Percentiles rank a stretch among this genome's conserved stretches.
phyloP scores from a whole-genome alignment of 2,329 filamentous ascomycete species.

The Orbilia brochopaga region DNA sequence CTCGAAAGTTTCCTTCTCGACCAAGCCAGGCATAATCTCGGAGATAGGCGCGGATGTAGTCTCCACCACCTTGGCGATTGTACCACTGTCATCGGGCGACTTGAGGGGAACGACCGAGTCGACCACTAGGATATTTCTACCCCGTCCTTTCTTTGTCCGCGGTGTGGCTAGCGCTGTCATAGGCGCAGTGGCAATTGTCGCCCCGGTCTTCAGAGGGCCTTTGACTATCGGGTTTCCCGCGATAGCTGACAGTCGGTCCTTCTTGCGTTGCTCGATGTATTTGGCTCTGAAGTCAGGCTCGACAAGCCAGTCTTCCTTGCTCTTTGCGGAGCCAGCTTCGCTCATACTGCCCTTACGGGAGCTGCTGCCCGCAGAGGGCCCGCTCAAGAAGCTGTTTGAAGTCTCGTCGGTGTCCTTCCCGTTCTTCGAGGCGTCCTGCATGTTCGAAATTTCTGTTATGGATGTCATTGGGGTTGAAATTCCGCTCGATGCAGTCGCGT shows the following conservation, averaged over 20 bases:
- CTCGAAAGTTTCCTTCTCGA: slow-evolving; percentile 52
- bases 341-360: slow-evolving; percentile 27
- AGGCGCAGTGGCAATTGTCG: slow-evolving; percentile 40
- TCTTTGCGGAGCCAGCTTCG: slow-evolving; percentile 42
- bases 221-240: slow-evolving; percentile 47
- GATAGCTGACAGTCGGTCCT: slow-evolving; percentile 37
- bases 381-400: slow-evolving; percentile 26
- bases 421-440: slow-evolving; percentile 34
- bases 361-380: slow-evolving; percentile 14
- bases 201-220: slow-evolving; percentile 38
- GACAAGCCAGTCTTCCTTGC: slow-evolving; percentile 53
- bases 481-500: slow-evolving; percentile 38
- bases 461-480: slow-evolving; percentile 41
- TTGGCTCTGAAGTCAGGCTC: slow-evolving; percentile 55
- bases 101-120: slow-evolving; percentile 54
- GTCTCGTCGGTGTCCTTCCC: slow-evolving; percentile 37
- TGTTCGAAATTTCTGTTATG: slow-evolving; percentile 39
- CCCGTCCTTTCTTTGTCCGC: slow-evolving; percentile 46
- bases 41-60: slow-evolving; percentile 25
- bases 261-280: slow-evolving; percentile 53
- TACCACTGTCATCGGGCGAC: slow-evolving; percentile 39
- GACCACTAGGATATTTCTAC: slow-evolving; percentile 52
- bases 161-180: slow-evolving; percentile 48
- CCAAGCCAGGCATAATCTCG: slow-evolving; percentile 18
- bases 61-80: slow-evolving; percentile 26